Evolutionary conservation across 495 filamentous ascomycete genomes (phyloP), one percentile per base, ranked within the genome.

Genomic region (Umbilicaria muhlenbergii): DNA sequence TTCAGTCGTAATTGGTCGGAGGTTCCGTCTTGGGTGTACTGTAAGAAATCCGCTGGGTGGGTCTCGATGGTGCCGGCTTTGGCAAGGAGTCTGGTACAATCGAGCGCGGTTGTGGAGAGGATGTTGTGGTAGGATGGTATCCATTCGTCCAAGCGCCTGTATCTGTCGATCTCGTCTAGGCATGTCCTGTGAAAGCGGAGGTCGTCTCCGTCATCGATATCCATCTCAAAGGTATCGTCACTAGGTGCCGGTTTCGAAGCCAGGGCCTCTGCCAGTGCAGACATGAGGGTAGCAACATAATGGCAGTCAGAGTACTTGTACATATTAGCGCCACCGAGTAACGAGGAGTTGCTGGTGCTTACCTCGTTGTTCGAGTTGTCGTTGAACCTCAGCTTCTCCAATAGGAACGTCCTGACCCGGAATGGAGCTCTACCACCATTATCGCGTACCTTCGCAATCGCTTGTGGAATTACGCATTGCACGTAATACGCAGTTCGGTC

Each of bases 71-170:
- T 70, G 11, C 73, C 70, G 10, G 76, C 78, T 55, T 82, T 75
- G 68, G 85, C 83, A 18, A 94, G 63, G 38, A 65, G 69, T 58
- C 75, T 70, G 46, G 82, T 75, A 59, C 83, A 86, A n/a, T 81
- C 70, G 16, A 96, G 62, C 3, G 86, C 86, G 5, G 88, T 81
- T 32, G 72, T 70, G 1, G 92, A 86, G 58, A 86, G 86, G 43
- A 93, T 69, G 49, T 96, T 99, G 43, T 94, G 86, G 59, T 81
- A 93, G 0, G 87, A 92, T 32, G 79, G 74, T 0, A 81, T 82
- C 79, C 86, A 96, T 61, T 95, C 86, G 52, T 99, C 91, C 70
- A 92, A 86, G 36, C 89, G 76, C 38, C 86, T 74, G 54, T 89
- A 84, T 40, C 92, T 74, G 45, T 94, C 84, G 37, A 99, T 84